Percentiles rank a stretch among this genome's conserved stretches.
phyloP scores from a whole-genome alignment of 2,329 filamentous ascomycete genomes.

The Penicillium digitatum region DNA sequence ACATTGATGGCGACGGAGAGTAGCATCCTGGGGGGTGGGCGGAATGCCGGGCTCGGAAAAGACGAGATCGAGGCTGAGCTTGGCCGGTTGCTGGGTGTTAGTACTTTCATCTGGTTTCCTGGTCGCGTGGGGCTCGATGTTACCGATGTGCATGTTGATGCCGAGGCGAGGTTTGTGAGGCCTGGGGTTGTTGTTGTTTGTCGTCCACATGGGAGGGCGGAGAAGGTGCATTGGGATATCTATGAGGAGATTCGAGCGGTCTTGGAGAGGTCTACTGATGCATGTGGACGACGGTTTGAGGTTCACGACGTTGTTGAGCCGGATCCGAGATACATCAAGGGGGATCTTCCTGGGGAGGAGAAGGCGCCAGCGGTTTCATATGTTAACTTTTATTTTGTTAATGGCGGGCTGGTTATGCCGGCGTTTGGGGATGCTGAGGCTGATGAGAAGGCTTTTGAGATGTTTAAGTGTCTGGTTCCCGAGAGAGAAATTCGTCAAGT shows the following conservation, averaged over 20 bases:
- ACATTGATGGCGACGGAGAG: conserved; percentile 35
- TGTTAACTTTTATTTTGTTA: conserved; percentile 33
- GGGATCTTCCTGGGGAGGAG: conserved; percentile 20
- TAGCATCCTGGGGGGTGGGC: conserved; percentile 29
- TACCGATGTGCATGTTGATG: conserved; percentile 35
- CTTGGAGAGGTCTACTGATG: conserved; percentile 21
- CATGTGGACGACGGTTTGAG: conserved; percentile 22
- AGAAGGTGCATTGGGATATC: conserved; percentile 21
- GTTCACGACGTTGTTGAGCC: conserved; percentile 29
- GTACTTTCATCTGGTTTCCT: conserved; percentile 34
- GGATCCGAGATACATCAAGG: conserved; percentile 19
- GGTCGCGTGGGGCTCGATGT: conserved; percentile 30
- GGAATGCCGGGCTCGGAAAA: conserved; percentile 27
- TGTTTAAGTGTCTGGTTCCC: conserved; percentile 24
- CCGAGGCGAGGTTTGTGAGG: conserved; percentile 26
- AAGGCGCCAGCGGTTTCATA: conserved; percentile 25
- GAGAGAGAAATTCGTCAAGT: conserved; percentile 28
- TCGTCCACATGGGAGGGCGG: conserved; percentile 20
- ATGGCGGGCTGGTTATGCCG: conserved; percentile 29
- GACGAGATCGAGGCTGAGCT: conserved; percentile 27
- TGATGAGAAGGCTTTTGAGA: conserved; percentile 24
- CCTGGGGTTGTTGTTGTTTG: conserved; percentile 29
- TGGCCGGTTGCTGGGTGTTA: conserved; percentile 25
- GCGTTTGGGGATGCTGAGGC: conserved; percentile 25
- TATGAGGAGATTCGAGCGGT: conserved; percentile 25